These are phyloP conservation scores for Wickerhamiella occidentalis DNA, from an alignment of 805 yeast genomes.

Conservation along the genomic window DNA sequence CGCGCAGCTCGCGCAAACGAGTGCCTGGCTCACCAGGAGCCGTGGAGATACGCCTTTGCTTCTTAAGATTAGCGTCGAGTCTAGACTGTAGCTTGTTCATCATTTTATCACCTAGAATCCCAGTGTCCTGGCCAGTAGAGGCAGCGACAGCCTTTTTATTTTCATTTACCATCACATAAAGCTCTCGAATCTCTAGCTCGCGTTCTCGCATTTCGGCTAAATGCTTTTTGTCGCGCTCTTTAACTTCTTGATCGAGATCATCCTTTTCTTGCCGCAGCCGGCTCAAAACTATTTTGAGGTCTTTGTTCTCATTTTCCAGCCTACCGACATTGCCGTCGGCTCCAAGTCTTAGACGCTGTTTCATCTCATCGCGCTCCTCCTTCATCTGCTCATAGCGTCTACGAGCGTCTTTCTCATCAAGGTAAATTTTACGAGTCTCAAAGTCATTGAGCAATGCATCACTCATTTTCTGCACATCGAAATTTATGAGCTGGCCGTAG, in stretches of 20 bases:
- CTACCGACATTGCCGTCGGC: slow-evolving; percentile 59
- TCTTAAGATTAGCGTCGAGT: slow-evolving; percentile 26
- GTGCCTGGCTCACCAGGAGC: slow-evolving; percentile 52
- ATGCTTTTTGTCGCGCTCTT: slow-evolving; percentile 41
- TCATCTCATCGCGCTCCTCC: slow-evolving; percentile 51
- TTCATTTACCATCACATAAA: slow-evolving; percentile 46
- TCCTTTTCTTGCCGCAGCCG: slow-evolving; percentile 51
- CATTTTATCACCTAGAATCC: slow-evolving; percentile 6
- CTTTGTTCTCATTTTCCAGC: slow-evolving; percentile 48
- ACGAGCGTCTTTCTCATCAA: slow-evolving; percentile 42
- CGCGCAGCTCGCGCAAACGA: slow-evolving; percentile 59
- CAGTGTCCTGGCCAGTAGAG: slow-evolving; percentile 3
- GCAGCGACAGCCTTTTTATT: slow-evolving; percentile 17
- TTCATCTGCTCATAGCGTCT: slow-evolving; percentile 43
- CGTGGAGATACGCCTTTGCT: slow-evolving; percentile 23
- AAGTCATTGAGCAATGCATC: slow-evolving; percentile 76
- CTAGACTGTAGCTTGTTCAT: slow-evolving; percentile 29
- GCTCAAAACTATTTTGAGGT: slow-evolving; percentile 46
- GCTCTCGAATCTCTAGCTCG: slow-evolving; percentile 48
- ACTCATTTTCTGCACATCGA: slow-evolving; percentile 61
- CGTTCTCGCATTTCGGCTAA: slow-evolving; percentile 30
- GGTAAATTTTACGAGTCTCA: slow-evolving; percentile 60
- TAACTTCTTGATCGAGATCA: slow-evolving; percentile 47
- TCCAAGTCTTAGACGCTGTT: slow-evolving; percentile 57
- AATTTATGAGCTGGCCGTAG: slow-evolving; percentile 40